A percentile compares a stretch with the other conserved stretches of the same genome.
phyloP scores from a whole-genome alignment of 2,329 filamentous ascomycete genomes.

The Ambrosiella xylebori region DNA sequence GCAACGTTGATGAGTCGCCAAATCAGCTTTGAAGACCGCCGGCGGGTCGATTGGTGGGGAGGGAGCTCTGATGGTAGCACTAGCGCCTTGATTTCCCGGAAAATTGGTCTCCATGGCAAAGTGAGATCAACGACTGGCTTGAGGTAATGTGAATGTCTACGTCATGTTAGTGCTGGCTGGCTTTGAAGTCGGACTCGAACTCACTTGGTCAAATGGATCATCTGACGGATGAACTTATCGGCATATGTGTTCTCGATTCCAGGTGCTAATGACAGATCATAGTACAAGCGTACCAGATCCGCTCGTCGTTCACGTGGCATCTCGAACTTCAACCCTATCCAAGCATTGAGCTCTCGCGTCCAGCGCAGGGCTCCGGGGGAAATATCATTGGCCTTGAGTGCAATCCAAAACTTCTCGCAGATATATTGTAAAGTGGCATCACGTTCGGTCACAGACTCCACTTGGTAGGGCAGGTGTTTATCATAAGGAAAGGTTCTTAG shows the following conservation, averaged over 20 bases:
- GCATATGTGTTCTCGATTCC: constrained; percentile 67
- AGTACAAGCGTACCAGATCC: constrained; percentile 78
- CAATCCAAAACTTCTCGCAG: constrained; percentile 81
- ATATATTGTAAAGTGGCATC: constrained; percentile 72
- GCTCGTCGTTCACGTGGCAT: constrained; percentile 71
- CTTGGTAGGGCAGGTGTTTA: constrained; percentile 70
- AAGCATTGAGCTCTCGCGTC: constrained; percentile 89
- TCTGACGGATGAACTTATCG: constrained; percentile 92
- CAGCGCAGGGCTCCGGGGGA: constrained; percentile 85
- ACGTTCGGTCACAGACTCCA: constrained; percentile 64
- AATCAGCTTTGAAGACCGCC: constrained; percentile 44
- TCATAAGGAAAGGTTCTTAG: constrained; percentile 90
- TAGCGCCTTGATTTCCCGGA: constrained; percentile 79
- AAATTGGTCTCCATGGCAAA: constrained; percentile 85
- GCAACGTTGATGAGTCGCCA: constrained; percentile 82
- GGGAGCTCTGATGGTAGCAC: constrained; percentile 75
- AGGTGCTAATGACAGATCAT: constrained; percentile 78
- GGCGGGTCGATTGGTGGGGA: constrained; percentile 37
- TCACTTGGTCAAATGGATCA: constrained; percentile 85
- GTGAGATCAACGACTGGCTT: constrained; percentile 77
- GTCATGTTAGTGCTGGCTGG: background rate
- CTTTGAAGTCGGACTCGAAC: constrained; percentile 19
- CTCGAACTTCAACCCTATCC: constrained; percentile 95
- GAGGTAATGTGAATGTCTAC: constrained; percentile 49
- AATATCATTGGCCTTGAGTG: constrained; percentile 84